phyloP scores from a whole-genome alignment of 1,284 basidiomycete genomes.

The Moniliophthora roreri region DNA sequence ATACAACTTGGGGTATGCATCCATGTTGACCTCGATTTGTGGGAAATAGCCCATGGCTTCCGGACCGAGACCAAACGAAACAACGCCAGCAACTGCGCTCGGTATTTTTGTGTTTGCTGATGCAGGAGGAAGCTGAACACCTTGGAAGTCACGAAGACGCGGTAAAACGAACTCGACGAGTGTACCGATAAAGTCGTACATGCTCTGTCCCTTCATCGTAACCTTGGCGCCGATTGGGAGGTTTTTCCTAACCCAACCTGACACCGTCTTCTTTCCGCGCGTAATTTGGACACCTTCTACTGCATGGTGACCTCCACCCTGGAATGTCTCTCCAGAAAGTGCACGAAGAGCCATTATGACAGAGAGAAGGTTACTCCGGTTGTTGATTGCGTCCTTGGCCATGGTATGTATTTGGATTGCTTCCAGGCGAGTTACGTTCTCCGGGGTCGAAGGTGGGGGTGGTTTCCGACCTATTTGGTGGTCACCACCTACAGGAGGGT shows the following conservation, averaged over 20 bases:
- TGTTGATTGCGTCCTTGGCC: conserved; percentile 77
- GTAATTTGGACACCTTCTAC: conserved; percentile 82
- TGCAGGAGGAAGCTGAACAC: conserved; percentile 71
- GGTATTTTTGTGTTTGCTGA: conserved; percentile 66
- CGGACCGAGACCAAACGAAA: conserved; percentile 85
- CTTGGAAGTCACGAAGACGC: conserved; percentile 87
- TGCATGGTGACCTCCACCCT: conserved; percentile 67
- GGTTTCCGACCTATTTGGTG: conserved; percentile 60
- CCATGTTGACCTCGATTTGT: conserved; percentile 90
- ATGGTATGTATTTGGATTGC: conserved; percentile 85
- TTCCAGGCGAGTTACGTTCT: conserved; percentile 78
- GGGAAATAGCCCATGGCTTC: conserved; percentile 92
- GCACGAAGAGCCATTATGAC: conserved; percentile 87
- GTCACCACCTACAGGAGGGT: conserved; percentile 73
- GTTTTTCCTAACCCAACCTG: conserved; percentile 85
- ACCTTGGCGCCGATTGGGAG: conserved; percentile 89
- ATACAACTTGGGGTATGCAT: conserved; percentile 80
- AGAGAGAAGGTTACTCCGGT: conserved; percentile 78
- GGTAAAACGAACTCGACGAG: conserved; percentile 95
- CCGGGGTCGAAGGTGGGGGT: conserved; percentile 60
- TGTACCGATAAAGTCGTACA: conserved; percentile 91
- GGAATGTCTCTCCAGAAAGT: conserved; percentile 80
- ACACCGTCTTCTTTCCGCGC: conserved; percentile 75
- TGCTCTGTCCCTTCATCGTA: conserved; percentile 84
- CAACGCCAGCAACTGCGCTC: conserved; percentile 82